Conservation (phyloP, 1,139 yeast genomes). For the Yamadazyma dushanensis region DNA sequence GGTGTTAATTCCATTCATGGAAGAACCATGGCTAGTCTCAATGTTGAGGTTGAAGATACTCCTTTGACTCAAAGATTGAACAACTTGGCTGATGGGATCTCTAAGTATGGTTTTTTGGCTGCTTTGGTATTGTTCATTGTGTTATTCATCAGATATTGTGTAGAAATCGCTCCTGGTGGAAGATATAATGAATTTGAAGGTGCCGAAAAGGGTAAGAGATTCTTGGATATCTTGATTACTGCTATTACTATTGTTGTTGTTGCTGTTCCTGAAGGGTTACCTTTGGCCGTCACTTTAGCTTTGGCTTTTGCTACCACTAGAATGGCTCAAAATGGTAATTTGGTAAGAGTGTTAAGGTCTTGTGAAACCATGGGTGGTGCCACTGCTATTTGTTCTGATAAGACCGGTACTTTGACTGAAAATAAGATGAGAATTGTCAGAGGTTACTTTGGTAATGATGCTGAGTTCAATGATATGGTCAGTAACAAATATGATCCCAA, state of each 20-base stretch:
- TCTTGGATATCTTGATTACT: slow-evolving; percentile 83
- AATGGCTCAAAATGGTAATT: slow-evolving; percentile 94
- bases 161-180: slow-evolving; percentile 59
- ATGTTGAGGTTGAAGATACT: slow-evolving; percentile 75
- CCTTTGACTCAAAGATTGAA: slow-evolving; percentile 86
- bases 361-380: slow-evolving; percentile 99
- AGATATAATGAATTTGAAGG: slow-evolving; percentile 44
- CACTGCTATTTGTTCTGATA: slow-evolving; percentile 94
- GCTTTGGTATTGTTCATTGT: slow-evolving; percentile 78
- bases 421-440: slow-evolving; percentile 87
- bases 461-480: slow-evolving; percentile 46
- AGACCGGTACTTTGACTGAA: slow-evolving; percentile 94
- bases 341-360: slow-evolving; percentile 88
- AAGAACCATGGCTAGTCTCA: slow-evolving; percentile 79
- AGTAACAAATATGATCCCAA: slow-evolving; percentile 22
- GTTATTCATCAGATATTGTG: slow-evolving; percentile 72
- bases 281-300: slow-evolving; percentile 93
- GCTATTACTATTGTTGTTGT: slow-evolving; percentile 93
- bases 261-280: slow-evolving; percentile 98
- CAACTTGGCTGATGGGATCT: slow-evolving; percentile 85
- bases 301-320: slow-evolving; percentile 97
- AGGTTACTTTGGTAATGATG: slow-evolving; percentile 58
- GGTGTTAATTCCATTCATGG: slow-evolving; percentile 91
- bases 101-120: slow-evolving; percentile 87
- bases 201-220: slow-evolving; percentile 80